A percentile compares a stretch with the other conserved stretches of the same genome.
phyloP scores from a whole-genome alignment of 495 filamentous ascomycete genomes.

The Alectoria sarmentosa region DNA sequence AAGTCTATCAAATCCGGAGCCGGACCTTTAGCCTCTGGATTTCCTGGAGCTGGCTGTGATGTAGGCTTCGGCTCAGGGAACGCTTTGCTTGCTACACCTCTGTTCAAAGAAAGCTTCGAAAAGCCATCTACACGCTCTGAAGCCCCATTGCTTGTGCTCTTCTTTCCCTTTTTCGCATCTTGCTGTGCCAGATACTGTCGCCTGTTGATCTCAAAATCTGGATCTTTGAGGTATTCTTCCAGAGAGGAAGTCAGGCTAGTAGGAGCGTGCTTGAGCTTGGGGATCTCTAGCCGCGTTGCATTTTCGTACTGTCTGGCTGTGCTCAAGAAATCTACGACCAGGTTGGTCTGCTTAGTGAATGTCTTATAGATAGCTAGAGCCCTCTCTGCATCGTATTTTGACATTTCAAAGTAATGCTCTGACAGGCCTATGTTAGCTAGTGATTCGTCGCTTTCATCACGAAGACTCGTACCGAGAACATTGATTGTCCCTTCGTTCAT shows the following conservation, averaged over 20 bases:
- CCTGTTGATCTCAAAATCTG: conserved; percentile 91
- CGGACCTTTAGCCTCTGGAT: conserved; percentile 48
- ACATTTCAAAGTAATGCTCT: conserved; percentile 99
- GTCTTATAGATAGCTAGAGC: conserved; percentile 89
- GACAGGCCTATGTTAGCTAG: conserved; percentile 15
- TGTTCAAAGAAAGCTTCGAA: conserved; percentile 28
- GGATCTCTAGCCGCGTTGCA: conserved; percentile 87
- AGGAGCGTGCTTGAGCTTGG: conserved; percentile 95
- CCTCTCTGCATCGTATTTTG: conserved; percentile 82
- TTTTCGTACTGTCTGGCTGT: conserved; percentile 84
- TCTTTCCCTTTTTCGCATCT: conserved; percentile 63
- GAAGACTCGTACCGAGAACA: conserved; percentile 63
- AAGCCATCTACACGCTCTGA: conserved; percentile 23
- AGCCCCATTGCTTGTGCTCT: conserved; percentile 25
- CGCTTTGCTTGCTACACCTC: conserved; percentile 24
- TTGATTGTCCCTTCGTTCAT: conserved; percentile 98
- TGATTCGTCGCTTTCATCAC: neutral
- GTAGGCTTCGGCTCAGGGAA: conserved; percentile 28
- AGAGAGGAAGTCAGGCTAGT: conserved; percentile 81
- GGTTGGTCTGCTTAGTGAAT: conserved; percentile 87
- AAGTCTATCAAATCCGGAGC: conserved; percentile 92
- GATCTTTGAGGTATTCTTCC: conserved; percentile 91
- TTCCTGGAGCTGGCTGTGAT: conserved; percentile 21
- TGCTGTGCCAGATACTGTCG: conserved; percentile 84
- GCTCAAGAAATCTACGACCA: conserved; percentile 83